Base-by-base conservation (phyloP, 805 yeast genomes). In the Candida ficus region DNA sequence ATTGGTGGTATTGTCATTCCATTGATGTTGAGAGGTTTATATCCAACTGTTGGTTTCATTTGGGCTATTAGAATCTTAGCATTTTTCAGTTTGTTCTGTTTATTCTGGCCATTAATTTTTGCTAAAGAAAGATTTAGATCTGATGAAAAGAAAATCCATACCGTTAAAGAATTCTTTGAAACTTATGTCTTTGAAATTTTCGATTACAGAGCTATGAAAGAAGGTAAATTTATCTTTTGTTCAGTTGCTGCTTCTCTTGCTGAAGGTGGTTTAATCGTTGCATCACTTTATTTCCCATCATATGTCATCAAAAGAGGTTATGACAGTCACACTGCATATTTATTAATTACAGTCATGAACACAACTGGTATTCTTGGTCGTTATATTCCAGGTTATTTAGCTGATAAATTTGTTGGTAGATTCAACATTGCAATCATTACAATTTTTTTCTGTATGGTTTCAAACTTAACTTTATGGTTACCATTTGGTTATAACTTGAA, bases 21-120 rank as follows among this genome's bases (percentile, higher is more conserved):
- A 4, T 58, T 76, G 37, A 67, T 76, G 58, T 64, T 79, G 46
- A 67, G 76, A 45, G 62, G 64, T 25, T 55, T 79, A 22, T 79
- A 75, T 47, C 54, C 53, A 2, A 62, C 64, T 37, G 72, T 75
- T 22, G 84, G 83, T 0, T 79, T 70, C 47, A 59, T 64, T 8
- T 79, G 85, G 84, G 80, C 83, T 1, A 66, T 78, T 32, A 61
- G 85, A 50, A 67, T 70, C 5, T 49, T 78, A 20, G 77, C 75
- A 4, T 67, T 78, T 35, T 52, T 76, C 10, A 71, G 73, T 44
- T 48, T 68, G 5, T 64, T 53, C 7, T 67, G 74, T 39, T 53
- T 70, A 20, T 10, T 51, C 1, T 38, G 58, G n/a, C 60, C 77
- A 0, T 38, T 62, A 3, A 29, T 63, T 1, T 50, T 73, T 13